Evolutionary conservation across 1,139 yeast species (phyloP).

Genomic region (Blastobotrys proliferans): DNA sequence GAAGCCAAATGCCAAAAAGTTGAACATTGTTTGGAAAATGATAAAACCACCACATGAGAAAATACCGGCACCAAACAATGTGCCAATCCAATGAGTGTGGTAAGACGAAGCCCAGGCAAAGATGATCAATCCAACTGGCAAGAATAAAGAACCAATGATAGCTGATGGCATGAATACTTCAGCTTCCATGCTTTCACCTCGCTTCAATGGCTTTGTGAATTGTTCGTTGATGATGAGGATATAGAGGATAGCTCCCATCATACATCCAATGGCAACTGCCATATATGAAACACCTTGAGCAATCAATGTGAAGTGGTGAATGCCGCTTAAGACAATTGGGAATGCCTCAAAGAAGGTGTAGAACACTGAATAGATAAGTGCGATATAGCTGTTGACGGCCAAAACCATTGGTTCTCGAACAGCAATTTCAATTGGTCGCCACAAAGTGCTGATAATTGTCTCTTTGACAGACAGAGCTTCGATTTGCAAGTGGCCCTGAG

Average conservation of each 20-base stretch:
- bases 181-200: conserved; percentile 37
- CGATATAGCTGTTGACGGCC: conserved; percentile 43
- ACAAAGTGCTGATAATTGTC: conserved; percentile 44
- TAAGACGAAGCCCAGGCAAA: conserved; percentile 53
- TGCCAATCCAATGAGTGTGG: conserved; percentile 62
- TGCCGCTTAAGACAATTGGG: conserved; percentile 49
- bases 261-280: conserved; percentile 45
- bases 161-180: conserved; percentile 34
- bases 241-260: conserved; percentile 23
- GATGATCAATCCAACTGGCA: conserved; percentile 46
- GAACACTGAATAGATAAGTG: conserved; percentile 50
- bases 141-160: conserved; percentile 49
- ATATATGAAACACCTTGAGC: conserved; percentile 48
- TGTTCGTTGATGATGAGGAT: conserved; percentile 3
- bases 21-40: conserved; percentile 70
- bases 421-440: conserved; percentile 41
- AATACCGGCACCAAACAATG: conserved; percentile 61
- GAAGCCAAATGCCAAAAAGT: conserved; percentile 67
- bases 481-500: conserved; percentile 27
- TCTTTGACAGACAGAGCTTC: conserved; percentile 11
- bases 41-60: conserved; percentile 72
- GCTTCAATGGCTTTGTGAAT: conserved; percentile 10
- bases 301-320: conserved; percentile 47
- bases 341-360: conserved; percentile 61
- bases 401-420: conserved; percentile 35